A percentile compares a stretch with the other conserved stretches of the same genome.
phyloP scores from a whole-genome alignment of 495 filamentous ascomycete species.

The Trichocladium uniseriatum region DNA sequence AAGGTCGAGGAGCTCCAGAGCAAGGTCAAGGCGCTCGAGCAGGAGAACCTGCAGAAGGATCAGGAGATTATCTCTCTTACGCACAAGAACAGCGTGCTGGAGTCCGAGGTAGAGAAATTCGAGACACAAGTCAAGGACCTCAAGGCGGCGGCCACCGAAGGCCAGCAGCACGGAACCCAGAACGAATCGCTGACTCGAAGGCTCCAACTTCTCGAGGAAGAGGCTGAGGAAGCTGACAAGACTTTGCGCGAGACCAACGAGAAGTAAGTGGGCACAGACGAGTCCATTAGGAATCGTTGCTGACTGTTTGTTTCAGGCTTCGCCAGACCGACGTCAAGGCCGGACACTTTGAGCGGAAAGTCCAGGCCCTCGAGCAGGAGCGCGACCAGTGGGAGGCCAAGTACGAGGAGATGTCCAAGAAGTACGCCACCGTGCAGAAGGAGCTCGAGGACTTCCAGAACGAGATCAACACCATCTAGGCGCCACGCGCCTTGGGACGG shows the following conservation, averaged over 20 bases:
- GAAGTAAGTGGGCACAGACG: slow-evolving; percentile 59
- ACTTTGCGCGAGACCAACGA: slow-evolving; percentile 93
- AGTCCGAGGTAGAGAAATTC: slow-evolving; percentile 81
- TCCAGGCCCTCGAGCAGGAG: slow-evolving; percentile 83
- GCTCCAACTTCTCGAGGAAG: slow-evolving; percentile 92
- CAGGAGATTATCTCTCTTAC: slow-evolving; percentile 92
- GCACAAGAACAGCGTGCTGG: slow-evolving; percentile 86
- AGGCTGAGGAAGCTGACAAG: slow-evolving; percentile 91
- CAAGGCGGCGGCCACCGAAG: slow-evolving; percentile 68
- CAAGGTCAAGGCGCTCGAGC: slow-evolving; percentile 82
- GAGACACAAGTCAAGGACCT: slow-evolving; percentile 65
- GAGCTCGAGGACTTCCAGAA: slow-evolving; percentile 80
- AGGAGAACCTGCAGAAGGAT: slow-evolving; percentile 92
- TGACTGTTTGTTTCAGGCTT: slow-evolving; percentile 50
- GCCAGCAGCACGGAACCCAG: slow-evolving; percentile 65
- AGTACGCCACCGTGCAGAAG: slow-evolving; percentile 74
- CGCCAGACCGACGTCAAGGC: slow-evolving; percentile 98
- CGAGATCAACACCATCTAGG: slow-evolving; percentile 87
- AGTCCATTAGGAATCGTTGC: not conserved
- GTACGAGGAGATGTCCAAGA: slow-evolving; percentile 92
- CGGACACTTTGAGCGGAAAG: slow-evolving; percentile 98
- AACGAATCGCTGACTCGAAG: slow-evolving; percentile 83
- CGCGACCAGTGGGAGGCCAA: slow-evolving; percentile 90
- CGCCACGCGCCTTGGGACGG: not conserved
- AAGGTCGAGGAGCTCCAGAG: slow-evolving; percentile 78